Evolutionary conservation across 2,329 filamentous ascomycete species (phyloP), one percentile per base, ranked within the genome.

Genomic region (Bipolaris sorokiniana): DNA sequence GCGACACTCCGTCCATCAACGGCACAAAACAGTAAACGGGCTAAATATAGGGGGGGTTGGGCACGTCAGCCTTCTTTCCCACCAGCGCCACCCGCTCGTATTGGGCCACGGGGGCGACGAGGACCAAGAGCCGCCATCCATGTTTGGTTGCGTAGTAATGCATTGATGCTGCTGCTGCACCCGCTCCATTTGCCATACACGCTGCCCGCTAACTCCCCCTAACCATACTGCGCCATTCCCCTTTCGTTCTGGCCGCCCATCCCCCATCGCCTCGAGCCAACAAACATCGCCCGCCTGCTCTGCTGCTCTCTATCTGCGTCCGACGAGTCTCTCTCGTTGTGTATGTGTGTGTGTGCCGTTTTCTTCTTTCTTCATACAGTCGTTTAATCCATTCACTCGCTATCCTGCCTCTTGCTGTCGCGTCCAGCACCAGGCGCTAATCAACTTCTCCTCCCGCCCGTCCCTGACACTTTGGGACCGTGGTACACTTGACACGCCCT

Each of bases 351-450:
- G 38, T 23, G 26, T 28, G 26, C 26, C 45, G n/a, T 54, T 64
- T 64, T 52, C 51, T 59, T 64, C 62, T 67, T 44, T 63, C 63
- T 70, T 66, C 61, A 67, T 59, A 66, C 66, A 61, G 55, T 68
- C 66, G 67, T 69, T 69, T 69, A 67, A 63, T 56, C 50, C 42
- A 41, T 56, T 51, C 64, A 46, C 58, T 68, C 64, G 65, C 66
- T 69, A 48, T 36, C 61, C 58, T 62, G 51, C 42, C 23, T 53
- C 50, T 40, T 50, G 56, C 47, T 36, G 51, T 46, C 16, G 49
- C 22, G 45, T 36, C 36, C 46, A 36, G 51, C 42, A 22, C 13
- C 23, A 40, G 36, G 31, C 22, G 40, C 36, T 48, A 38, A 52
- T 48, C 28, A 16, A 20, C 26, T 33, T 47, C 18, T 38, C 34